Evolutionary conservation across 305 asterid species (phyloP), one percentile per base, ranked within the genome.

Genomic region (Rubia balearica): DNA sequence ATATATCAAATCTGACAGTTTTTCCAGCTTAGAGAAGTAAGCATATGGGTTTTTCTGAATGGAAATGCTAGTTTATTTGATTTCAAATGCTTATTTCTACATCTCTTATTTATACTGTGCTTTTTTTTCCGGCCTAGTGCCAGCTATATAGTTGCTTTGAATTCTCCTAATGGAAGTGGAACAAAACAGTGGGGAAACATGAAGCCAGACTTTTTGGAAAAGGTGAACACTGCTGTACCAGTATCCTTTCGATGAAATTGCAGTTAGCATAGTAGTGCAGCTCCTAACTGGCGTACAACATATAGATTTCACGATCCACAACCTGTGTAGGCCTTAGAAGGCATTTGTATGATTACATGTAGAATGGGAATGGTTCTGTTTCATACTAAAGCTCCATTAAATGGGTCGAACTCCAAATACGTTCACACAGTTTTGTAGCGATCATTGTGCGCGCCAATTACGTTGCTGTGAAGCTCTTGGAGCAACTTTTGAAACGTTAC

Each of bases 151-250:
- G 95, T 88, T 75, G 87, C 86, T 71, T 85, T 90, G 75, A 90
- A 90, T 75, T 93, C 86, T 74, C 96, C 90, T 62, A 86, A 89
- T 79, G 96, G 87, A 69, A 88, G 90, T 80, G 96, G 95, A 27
- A 27, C 30, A 27, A 27, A 27, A 27, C 2, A 27, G 30, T 27
- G 30, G 30, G 30, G 96, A 36, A 81, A 80, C 75, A 77, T 90
- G 79, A 90, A 86, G 89, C 91, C 89, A 68, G 84, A 83, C 3
- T 90, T 88, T 75, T 73, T 88, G 76, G 88, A 88, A 79, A 90
- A 88, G 92, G 96, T 90, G 65, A 61, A 61, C 11, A 30, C n/a
- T 27, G 11, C 19, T 27, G 1, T 27, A 27, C 30, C 30, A 27
- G 2, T 27, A 27, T 27, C 30, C 30, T 27, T 27, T 27, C 2